Base-by-base conservation (phyloP, 371 early-diverging fungal genomes). In the Apophysomyces trapeziformis region DNA sequence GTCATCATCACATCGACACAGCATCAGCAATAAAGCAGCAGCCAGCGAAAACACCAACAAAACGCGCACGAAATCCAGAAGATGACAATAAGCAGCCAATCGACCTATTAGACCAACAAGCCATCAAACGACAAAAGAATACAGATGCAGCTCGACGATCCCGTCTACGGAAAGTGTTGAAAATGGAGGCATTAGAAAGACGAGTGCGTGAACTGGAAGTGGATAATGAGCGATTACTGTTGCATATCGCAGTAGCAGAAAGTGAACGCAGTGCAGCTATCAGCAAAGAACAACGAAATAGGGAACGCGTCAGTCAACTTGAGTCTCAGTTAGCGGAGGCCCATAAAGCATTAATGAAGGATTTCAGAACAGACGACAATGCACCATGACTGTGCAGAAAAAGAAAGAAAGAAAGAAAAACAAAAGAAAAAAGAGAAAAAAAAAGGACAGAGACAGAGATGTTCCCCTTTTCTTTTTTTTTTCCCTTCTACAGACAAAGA, bases 81-180 rank as follows among this genome's bases (percentile, higher is more conserved):
- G 14, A 43, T 14, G 46, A 18, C 8, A 7, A 45, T 16, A 18
- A 45, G n/a, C 13, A 45, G 16, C 12, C 46, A 13, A 6, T 45
- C 46, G 75, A 79, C 63, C 69, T 65, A 60, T 84, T 86, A 21
- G 87, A 45, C 16, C 46, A 88, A 72, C 71, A 87, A 21, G 79
- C 85, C 18, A 79, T 86, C 59, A 90, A 90, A 78, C 88, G 90
- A 44, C 81, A 83, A 63, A 89, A 88, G 81, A 94, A 94, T 82
- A 94, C 93, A 21, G 93, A 93, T 67, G 94, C 95, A 2, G 95
- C 95, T 35, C 88, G 95, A 44, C 92, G 95, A 63, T 91, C 92
- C 21, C 91, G 95, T 44, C 79, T 86, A 61, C 88, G 91, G 75
- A 94, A 93, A 85, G 77, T 89, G 58, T 78, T 83, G 58, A 84